These are phyloP conservation scores for Phylloporus sp. DNA, from an alignment of 1,284 basidiomycete genomes.

Conservation along the genomic window DNA sequence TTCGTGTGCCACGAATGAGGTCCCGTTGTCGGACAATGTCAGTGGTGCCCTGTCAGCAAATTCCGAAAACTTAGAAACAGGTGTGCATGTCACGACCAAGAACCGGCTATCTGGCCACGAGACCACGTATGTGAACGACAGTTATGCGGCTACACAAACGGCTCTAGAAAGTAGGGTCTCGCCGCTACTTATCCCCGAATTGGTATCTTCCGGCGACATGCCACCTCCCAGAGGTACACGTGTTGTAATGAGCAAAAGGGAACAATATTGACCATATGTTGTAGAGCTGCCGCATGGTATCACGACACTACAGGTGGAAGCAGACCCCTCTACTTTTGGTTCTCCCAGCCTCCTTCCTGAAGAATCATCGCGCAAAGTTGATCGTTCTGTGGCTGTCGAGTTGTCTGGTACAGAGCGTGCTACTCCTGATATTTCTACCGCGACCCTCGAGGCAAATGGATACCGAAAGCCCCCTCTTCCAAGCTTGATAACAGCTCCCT, in stretches of 20 bases:
- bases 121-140: slow-evolving; percentile 25
- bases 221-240: slow-evolving; percentile 22
- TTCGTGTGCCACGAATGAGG: slow-evolving; percentile 12
- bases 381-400: slow-evolving; percentile 5
- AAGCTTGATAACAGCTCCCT: slow-evolving; percentile 16
- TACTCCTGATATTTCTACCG: slow-evolving; percentile 11
- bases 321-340: slow-evolving; percentile 5
- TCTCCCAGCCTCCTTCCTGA: slow-evolving; percentile 9
- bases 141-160: slow-evolving; percentile 7
- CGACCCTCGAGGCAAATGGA: slow-evolving; percentile 11
- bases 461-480: slow-evolving; percentile 11
- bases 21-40: slow-evolving; percentile 14
- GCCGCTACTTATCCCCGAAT: slow-evolving; percentile 9
- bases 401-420: slow-evolving; percentile 13
- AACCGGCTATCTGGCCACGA: slow-evolving; percentile 24
- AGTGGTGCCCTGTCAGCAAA: slow-evolving; percentile 21
- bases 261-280: slow-evolving; percentile 17
- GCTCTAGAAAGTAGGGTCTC: slow-evolving; percentile 12
- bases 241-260: not conserved
- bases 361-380: slow-evolving; percentile 10
- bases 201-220: slow-evolving; percentile 9
- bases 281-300: slow-evolving; percentile 20
- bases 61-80: slow-evolving; percentile 25
- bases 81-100: slow-evolving; percentile 16
- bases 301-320: slow-evolving; percentile 16